phyloP scores from a whole-genome alignment of 345 rosid species.

The Corymbia maculata region DNA sequence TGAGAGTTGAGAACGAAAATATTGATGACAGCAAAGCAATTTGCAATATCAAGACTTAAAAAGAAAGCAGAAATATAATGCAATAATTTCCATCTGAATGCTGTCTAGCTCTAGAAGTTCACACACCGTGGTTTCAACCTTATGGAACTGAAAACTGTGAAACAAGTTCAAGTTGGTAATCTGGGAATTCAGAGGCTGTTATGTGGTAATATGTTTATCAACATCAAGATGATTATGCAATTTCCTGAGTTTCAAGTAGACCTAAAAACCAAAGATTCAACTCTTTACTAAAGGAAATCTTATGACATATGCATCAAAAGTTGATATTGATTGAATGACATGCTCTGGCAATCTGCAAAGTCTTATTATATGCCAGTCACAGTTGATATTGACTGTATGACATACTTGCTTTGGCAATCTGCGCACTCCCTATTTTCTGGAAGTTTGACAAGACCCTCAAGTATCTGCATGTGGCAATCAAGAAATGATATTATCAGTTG shows the following conservation, averaged over 20 bases:
- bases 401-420: constrained; percentile 43
- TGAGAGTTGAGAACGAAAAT: neutral
- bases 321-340: neutral
- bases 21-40: neutral
- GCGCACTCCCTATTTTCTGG: constrained; percentile 54
- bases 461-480: constrained; percentile 20
- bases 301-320: neutral
- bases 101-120: neutral
- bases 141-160: neutral
- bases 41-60: neutral
- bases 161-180: neutral
- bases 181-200: neutral
- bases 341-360: constrained; percentile 39
- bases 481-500: neutral
- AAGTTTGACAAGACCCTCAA: constrained; percentile 44
- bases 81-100: neutral
- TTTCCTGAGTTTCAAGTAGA: neutral
- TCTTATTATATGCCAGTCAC: neutral
- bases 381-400: neutral
- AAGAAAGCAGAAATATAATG: neutral
- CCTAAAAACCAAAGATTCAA: neutral
- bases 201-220: neutral
- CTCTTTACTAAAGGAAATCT: neutral
- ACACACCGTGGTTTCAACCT: neutral
- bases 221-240: neutral